Conservation (phyloP, 805 yeast genomes). For the Metschnikowia shivogae region DNA sequence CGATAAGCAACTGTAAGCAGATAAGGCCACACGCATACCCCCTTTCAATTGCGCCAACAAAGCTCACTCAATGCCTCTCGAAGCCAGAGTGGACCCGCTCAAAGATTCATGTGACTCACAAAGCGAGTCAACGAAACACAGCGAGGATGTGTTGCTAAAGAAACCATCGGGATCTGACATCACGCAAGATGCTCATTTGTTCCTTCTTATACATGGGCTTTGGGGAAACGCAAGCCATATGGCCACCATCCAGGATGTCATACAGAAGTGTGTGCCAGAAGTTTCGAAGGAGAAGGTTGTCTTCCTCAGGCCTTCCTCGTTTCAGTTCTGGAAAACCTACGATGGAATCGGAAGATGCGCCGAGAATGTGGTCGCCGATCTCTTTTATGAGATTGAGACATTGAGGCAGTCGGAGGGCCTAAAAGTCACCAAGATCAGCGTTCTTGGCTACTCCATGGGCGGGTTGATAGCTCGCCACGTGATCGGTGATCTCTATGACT, state of each 20-base stretch:
- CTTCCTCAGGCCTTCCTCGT: slow-evolving; percentile 36
- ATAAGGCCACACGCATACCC: neutral
- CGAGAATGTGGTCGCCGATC: slow-evolving; percentile 31
- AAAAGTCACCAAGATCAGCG: slow-evolving; percentile 60
- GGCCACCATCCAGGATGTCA: slow-evolving; percentile 51
- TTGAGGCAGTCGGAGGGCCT: slow-evolving; percentile 26
- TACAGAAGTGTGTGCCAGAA: slow-evolving; percentile 29
- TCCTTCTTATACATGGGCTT: slow-evolving; percentile 44
- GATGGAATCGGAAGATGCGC: slow-evolving; percentile 39
- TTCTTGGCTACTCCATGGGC: slow-evolving; percentile 87
- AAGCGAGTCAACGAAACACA: neutral
- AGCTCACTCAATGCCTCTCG: neutral
- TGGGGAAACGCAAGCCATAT: slow-evolving; percentile 79
- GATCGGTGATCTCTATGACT: slow-evolving; percentile 61
- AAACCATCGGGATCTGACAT: neutral
- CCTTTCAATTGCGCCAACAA: neutral
- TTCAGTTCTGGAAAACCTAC: slow-evolving; percentile 42
- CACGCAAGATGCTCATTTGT: slow-evolving; percentile 29
- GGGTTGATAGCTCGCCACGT: slow-evolving; percentile 81
- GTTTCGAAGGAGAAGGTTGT: slow-evolving; percentile 27
- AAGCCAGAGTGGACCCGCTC: neutral
- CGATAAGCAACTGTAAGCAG: neutral
- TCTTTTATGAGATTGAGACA: slow-evolving; percentile 38
- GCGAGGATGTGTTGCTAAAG: neutral
- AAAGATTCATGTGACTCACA: neutral